These are phyloP conservation scores for Exophiala spinifera DNA, from an alignment of 2,329 filamentous ascomycete genomes.

Conservation along the genomic window DNA sequence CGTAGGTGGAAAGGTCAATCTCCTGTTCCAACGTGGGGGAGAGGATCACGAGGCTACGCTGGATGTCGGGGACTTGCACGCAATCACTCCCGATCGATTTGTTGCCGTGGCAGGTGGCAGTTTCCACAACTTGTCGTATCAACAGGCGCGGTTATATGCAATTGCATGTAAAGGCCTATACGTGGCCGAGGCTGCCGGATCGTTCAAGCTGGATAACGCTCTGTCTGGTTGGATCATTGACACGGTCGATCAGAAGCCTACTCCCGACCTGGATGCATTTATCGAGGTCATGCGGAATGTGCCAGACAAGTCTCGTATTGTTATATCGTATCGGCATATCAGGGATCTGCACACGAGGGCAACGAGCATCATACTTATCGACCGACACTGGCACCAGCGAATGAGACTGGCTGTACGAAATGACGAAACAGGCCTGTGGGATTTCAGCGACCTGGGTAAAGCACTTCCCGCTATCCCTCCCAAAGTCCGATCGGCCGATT, in stretches of 20 bases:
- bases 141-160: conserved; percentile 92
- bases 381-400: conserved; percentile 92
- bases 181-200: conserved; percentile 90
- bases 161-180: conserved; percentile 90
- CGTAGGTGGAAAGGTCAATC: conserved; percentile 72
- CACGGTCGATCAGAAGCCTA: conserved; percentile 86
- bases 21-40: conserved; percentile 85
- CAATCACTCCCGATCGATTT: conserved; percentile 93
- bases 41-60: conserved; percentile 82
- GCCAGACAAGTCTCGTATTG: conserved; percentile 75
- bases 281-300: conserved; percentile 87
- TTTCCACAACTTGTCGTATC: conserved; percentile 95
- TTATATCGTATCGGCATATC: conserved; percentile 93
- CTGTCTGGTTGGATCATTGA: conserved; percentile 93
- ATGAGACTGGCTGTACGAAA: conserved; percentile 92
- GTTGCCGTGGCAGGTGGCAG: conserved; percentile 89
- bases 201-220: conserved; percentile 88
- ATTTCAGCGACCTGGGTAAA: conserved; percentile 82
- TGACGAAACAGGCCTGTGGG: conserved; percentile 86
- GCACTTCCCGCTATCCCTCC: conserved; percentile 71
- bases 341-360: conserved; percentile 91
- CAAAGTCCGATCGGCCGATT: conserved; percentile 74
- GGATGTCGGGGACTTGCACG: conserved; percentile 82
- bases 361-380: conserved; percentile 86
- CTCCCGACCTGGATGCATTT: conserved; percentile 81